These are phyloP conservation scores for Eucalyptus virginea DNA, from an alignment of 345 rosid species.

Conservation along the genomic window DNA sequence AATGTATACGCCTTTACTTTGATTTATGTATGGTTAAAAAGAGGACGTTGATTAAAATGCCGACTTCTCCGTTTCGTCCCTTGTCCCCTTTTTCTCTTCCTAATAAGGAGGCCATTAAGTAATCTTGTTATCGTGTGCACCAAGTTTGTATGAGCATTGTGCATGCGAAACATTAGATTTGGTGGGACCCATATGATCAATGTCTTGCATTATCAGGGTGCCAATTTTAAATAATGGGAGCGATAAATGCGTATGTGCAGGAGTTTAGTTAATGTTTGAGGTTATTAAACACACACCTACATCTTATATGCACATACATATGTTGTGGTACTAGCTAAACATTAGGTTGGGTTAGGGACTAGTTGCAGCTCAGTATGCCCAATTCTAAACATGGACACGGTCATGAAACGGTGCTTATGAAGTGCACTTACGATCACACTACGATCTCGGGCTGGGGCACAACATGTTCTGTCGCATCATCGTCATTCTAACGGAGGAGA, in stretches of 20 bases:
- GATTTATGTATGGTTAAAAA: not conserved
- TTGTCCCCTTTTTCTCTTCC: not conserved
- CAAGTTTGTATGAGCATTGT: not conserved
- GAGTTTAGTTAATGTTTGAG: not conserved
- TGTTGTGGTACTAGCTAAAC: not conserved
- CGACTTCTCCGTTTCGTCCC: not conserved
- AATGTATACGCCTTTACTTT: not conserved
- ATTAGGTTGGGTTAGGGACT: not conserved
- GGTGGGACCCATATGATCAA: not conserved
- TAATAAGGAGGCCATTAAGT: not conserved
- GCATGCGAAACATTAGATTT: accelerated
- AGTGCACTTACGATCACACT: not conserved
- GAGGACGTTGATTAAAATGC: not conserved
- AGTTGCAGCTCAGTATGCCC: not conserved
- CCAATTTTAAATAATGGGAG: not conserved
- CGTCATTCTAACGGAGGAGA: not conserved
- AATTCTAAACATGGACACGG: not conserved
- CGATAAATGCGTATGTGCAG: accelerated
- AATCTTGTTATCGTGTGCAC: not conserved
- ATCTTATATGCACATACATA: not conserved
- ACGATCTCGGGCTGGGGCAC: not conserved
- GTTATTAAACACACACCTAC: not conserved
- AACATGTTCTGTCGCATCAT: not conserved
- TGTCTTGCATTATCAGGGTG: not conserved
- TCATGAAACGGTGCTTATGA: not conserved